Conservation (phyloP, 108 stramenopile species). For the Pseudonitzschia multiseries region DNA sequence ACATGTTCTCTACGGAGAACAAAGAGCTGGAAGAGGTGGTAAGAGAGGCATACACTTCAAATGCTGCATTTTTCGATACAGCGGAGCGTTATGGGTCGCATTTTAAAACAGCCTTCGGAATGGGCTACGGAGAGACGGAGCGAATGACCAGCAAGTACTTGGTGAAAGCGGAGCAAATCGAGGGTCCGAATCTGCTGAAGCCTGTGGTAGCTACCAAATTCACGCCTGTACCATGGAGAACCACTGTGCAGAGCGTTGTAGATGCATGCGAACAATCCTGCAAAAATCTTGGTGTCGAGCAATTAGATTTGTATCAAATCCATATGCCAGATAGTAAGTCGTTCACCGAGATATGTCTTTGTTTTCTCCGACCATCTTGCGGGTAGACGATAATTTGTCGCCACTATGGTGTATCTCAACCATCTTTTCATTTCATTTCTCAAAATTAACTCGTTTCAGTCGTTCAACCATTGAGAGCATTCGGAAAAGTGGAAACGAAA, state of each 20-base stretch:
- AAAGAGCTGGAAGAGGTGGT: conserved; percentile 44
- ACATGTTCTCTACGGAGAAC: conserved; percentile 34
- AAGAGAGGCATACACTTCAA: conserved; percentile 25
- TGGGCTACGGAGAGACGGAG: conserved; percentile 64
- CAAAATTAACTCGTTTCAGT: conserved; percentile 19
- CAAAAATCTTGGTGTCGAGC: conserved; percentile 57
- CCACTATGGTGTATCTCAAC: not conserved
- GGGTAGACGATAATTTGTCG: not conserved
- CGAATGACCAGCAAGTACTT: conserved; percentile 37
- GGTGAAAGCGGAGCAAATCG: conserved; percentile 1
- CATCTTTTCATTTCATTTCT: not conserved
- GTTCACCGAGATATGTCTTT: not conserved
- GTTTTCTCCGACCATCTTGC: not conserved
- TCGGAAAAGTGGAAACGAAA: conserved; percentile 36
- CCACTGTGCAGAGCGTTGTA: conserved; percentile 52
- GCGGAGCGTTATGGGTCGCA: conserved; percentile 66
- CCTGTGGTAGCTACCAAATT: conserved; percentile 66
- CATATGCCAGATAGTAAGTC: conserved; percentile 68
- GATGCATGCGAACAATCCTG: conserved; percentile 62
- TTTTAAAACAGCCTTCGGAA: conserved; percentile 53
- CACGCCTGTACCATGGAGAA: conserved; percentile 66
- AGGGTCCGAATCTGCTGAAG: conserved; percentile 12
- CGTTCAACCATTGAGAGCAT: conserved; percentile 50
- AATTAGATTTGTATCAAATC: conserved; percentile 69
- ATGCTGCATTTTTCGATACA: conserved; percentile 64